phyloP scores from a whole-genome alignment of 306 rosid genomes.

The Cicer cuneatum region DNA sequence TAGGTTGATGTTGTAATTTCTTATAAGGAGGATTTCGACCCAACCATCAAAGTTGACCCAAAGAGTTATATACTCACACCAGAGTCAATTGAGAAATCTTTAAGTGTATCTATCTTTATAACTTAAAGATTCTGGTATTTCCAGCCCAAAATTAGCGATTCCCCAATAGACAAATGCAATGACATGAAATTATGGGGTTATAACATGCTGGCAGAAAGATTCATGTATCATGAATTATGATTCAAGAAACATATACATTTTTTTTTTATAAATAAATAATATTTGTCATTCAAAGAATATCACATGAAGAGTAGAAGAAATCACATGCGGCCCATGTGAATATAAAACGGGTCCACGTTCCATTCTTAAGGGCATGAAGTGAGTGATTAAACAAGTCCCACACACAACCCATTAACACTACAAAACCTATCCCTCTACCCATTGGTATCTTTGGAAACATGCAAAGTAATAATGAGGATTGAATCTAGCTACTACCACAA shows the following conservation, averaged over 20 bases:
- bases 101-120: too few relatives aligned
- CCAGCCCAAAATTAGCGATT: neutral
- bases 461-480: conserved; percentile 53
- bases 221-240: conserved; percentile 39
- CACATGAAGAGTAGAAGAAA: conserved; percentile 54
- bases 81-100: too few relatives aligned
- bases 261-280: conserved; percentile 19
- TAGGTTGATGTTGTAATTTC: too few relatives aligned
- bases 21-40: too few relatives aligned
- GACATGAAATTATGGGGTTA: conserved; percentile 40
- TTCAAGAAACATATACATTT: neutral
- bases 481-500: neutral
- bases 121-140: too few relatives aligned
- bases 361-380: conserved; percentile 34
- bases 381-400: conserved; percentile 42
- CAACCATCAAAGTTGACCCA: too few relatives aligned
- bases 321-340: conserved; percentile 70
- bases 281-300: conserved; percentile 39
- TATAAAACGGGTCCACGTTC: conserved; percentile 50
- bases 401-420: conserved; percentile 33
- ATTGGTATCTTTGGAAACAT: conserved; percentile 51
- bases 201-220: conserved; percentile 37
- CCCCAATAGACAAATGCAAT: conserved; percentile 22
- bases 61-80: too few relatives aligned
- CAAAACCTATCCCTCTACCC: conserved; percentile 40